Evolutionary conservation across 2,329 filamentous ascomycete species (phyloP).

Genomic region (Cladophialophora chaetospira): DNA sequence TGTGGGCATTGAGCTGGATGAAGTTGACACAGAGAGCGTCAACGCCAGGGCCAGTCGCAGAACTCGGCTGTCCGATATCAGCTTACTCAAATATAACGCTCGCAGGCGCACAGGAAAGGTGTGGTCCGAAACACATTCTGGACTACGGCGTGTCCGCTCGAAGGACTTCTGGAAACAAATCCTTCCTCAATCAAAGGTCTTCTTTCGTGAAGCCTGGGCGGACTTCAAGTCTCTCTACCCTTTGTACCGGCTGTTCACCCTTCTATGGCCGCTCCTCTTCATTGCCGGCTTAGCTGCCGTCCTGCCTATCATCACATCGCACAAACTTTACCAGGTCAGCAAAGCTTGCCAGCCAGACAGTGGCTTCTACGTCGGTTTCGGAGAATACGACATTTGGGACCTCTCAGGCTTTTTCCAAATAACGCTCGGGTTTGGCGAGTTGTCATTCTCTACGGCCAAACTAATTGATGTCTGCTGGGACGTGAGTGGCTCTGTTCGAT

Average conservation of each 20-base stretch:
- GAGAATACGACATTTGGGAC: conserved; percentile 21
- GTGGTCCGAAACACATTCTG: neutral
- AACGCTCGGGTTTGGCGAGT: conserved; percentile 19
- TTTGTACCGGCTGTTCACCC: neutral
- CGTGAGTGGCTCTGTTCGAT: conserved; percentile 25
- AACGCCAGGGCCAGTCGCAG: neutral
- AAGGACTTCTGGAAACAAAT: conserved; percentile 3
- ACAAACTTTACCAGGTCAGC: neutral
- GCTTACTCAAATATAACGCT: neutral
- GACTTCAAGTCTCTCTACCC: conserved; percentile 3
- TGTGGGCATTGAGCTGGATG: conserved; percentile 9
- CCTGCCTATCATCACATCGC: conserved; percentile 1
- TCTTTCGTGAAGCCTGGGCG: conserved; percentile 3
- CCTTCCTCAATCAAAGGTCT: neutral
- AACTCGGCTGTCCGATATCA: neutral
- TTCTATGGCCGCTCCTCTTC: conserved; percentile 1
- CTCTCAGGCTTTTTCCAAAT: conserved; percentile 25
- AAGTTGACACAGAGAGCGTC: neutral
- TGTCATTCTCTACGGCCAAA: conserved; percentile 39
- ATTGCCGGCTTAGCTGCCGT: neutral
- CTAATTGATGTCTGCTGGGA: conserved; percentile 42
- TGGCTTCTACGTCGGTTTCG: conserved; percentile 16
- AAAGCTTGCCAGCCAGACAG: conserved; percentile 16
- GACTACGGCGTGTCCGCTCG: neutral
- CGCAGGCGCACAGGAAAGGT: neutral